Percentiles rank a stretch among this genome's conserved stretches.
phyloP scores from a whole-genome alignment of 768 basidiomycete species.

The Suillus spraguei region DNA sequence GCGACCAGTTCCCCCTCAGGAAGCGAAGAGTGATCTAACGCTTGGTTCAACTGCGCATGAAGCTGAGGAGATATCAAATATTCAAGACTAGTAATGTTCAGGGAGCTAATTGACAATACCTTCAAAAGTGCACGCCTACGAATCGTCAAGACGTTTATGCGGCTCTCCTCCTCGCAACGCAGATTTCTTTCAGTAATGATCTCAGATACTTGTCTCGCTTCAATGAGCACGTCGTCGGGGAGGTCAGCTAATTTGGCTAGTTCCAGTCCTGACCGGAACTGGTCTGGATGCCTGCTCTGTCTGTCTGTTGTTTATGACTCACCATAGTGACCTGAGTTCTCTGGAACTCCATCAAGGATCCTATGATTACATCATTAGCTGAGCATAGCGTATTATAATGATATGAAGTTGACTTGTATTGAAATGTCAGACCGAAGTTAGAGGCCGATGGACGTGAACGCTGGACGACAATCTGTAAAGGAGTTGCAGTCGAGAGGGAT shows the following conservation, averaged over 20 bases:
- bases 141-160: conserved; percentile 56
- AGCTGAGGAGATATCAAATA: conserved; percentile 46
- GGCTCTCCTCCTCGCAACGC: conserved; percentile 60
- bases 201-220: conserved; percentile 63
- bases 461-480: conserved; percentile 35
- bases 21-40: conserved; percentile 69
- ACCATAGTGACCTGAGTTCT: conserved; percentile 77
- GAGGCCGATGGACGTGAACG: conserved; percentile 52
- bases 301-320: conserved; percentile 14
- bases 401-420: conserved; percentile 62
- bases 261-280: conserved; percentile 67
- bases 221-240: conserved; percentile 66
- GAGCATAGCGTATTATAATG: background rate
- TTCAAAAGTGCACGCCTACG: conserved; percentile 68
- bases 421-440: conserved; percentile 71
- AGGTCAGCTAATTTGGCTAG: conserved; percentile 88
- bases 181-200: conserved; percentile 60
- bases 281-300: background rate
- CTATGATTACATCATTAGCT: conserved; percentile 37
- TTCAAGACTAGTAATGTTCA: background rate
- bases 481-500: background rate
- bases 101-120: conserved; percentile 41
- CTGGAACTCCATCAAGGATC: conserved; percentile 71
- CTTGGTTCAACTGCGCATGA: conserved; percentile 74
- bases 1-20: conserved; percentile 68